Evolutionary conservation across 352 stramenopile genomes (phyloP).

Genomic region (Globisporangium alternatum): DNA sequence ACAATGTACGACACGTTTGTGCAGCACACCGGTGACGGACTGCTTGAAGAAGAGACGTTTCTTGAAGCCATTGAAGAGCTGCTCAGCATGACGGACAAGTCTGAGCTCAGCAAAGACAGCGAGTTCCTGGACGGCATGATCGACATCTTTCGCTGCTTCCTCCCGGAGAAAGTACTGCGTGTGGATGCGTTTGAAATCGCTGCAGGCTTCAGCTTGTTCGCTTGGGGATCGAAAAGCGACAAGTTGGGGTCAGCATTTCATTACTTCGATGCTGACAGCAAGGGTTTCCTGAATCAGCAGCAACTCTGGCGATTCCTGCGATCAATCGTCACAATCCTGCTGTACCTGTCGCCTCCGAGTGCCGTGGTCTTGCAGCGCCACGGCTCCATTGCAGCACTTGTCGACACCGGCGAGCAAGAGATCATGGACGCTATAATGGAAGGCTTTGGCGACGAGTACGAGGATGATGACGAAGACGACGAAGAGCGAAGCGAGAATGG

Average conservation of each 20-base stretch:
- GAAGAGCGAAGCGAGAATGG: constrained; percentile 28
- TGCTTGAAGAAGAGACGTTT: constrained; percentile 84
- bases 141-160: constrained; percentile 67
- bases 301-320: constrained; percentile 85
- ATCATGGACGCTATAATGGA: constrained; percentile 80
- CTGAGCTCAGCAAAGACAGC: constrained; percentile 72
- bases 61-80: constrained; percentile 78
- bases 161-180: constrained; percentile 54
- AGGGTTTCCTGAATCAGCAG: constrained; percentile 71
- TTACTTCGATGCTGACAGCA: constrained; percentile 83
- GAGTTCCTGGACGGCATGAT: constrained; percentile 78
- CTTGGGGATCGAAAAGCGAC: constrained; percentile 84
- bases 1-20: constrained; percentile 87
- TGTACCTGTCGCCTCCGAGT: constrained; percentile 67
- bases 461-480: constrained; percentile 31
- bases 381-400: constrained; percentile 64
- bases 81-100: constrained; percentile 68
- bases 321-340: constrained; percentile 69
- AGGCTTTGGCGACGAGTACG: constrained; percentile 31
- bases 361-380: constrained; percentile 54
- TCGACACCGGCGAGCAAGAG: constrained; percentile 74
- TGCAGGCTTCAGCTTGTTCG: constrained; percentile 77
- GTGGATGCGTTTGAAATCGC: constrained; percentile 85
- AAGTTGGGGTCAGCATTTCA: constrained; percentile 82
- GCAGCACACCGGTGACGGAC: constrained; percentile 76